phyloP scores from a whole-genome alignment of 805 yeast species.

The Candida hungchunana region DNA sequence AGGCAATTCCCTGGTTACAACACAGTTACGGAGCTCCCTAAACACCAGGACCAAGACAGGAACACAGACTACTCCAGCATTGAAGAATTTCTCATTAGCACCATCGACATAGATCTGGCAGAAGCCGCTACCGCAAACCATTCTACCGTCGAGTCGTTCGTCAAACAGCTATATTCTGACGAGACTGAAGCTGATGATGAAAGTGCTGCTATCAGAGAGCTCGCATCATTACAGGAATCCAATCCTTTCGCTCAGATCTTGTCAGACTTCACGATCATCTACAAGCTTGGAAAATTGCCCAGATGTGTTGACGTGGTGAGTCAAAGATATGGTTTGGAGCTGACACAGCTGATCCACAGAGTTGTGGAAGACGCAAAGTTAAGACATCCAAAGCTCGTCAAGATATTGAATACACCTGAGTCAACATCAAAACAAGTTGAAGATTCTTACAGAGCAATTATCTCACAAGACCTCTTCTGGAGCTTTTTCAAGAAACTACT shows the following conservation, averaged over 20 bases:
- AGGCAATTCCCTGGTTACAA: conserved; percentile 22
- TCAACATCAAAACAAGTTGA: conserved; percentile 19
- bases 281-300: conserved; percentile 57
- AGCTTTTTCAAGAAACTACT: conserved; percentile 60
- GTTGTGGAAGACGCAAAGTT: conserved; percentile 61
- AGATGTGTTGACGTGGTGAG: conserved; percentile 51
- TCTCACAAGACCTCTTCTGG: conserved; percentile 68
- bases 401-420: conserved; percentile 23
- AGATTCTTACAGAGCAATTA: conserved; percentile 45
- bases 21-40: conserved; percentile 22
- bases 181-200: conserved; percentile 24
- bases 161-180: conserved; percentile 24
- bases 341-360: conserved; percentile 57
- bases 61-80: conserved; percentile 35
- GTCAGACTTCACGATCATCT: conserved; percentile 50
- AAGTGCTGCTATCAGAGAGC: conserved; percentile 21
- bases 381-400: conserved; percentile 44
- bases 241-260: conserved; percentile 53
- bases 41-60: too few relatives aligned
- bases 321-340: conserved; percentile 55
- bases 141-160: conserved; percentile 32
- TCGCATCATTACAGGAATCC: conserved; percentile 32
- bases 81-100: conserved; percentile 50
- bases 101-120: conserved; percentile 53
- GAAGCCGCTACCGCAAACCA: conserved; percentile 43